A percentile compares a stretch with the other conserved stretches of the same genome.
These are phyloP conservation scores for Colletotrichum lindemuthianum DNA, from an alignment of 2,329 filamentous ascomycete species.

Conservation along the genomic window DNA sequence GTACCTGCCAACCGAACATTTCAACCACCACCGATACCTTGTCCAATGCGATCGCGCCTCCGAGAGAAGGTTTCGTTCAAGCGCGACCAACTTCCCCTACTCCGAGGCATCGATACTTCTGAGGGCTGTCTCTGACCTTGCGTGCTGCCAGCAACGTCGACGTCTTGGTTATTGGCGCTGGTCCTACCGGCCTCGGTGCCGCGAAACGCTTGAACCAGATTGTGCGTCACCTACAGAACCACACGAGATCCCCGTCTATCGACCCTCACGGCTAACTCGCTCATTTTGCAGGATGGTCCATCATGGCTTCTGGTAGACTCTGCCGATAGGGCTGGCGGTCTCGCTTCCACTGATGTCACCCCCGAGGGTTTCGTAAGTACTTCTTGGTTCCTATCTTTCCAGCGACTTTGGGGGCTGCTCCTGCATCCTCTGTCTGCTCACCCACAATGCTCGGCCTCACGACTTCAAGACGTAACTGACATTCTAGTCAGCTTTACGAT, in stretches of 20 bases:
- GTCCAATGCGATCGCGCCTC: background rate
- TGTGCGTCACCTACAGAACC: conserved; percentile 65
- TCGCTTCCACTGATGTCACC: conserved; percentile 94
- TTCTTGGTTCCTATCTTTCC: background rate
- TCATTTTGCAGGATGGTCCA: conserved; percentile 74
- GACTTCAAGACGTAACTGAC: conserved; percentile 6
- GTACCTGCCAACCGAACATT: conserved; percentile 1
- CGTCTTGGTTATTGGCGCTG: conserved; percentile 97
- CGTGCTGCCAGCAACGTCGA: conserved; percentile 78
- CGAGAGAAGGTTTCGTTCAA: background rate
- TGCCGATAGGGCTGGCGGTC: conserved; percentile 90
- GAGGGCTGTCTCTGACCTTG: conserved; percentile 28
- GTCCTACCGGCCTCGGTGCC: conserved; percentile 95
- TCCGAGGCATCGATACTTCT: background rate
- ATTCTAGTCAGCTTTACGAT: conserved; percentile 82
- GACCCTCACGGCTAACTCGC: conserved; percentile 34
- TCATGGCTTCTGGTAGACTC: conserved; percentile 98
- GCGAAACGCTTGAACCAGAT: conserved; percentile 98
- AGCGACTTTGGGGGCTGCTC: background rate
- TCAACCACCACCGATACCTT: conserved; percentile 1
- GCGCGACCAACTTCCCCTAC: background rate
- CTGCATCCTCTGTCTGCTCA: conserved; percentile 20
- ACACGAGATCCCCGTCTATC: conserved; percentile 37
- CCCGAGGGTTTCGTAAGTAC: conserved; percentile 94
- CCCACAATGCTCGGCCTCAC: no score